These are phyloP conservation scores for Porphyra umbilicalis DNA, from an alignment of 31 red algal genomes.

Conservation along the genomic window DNA sequence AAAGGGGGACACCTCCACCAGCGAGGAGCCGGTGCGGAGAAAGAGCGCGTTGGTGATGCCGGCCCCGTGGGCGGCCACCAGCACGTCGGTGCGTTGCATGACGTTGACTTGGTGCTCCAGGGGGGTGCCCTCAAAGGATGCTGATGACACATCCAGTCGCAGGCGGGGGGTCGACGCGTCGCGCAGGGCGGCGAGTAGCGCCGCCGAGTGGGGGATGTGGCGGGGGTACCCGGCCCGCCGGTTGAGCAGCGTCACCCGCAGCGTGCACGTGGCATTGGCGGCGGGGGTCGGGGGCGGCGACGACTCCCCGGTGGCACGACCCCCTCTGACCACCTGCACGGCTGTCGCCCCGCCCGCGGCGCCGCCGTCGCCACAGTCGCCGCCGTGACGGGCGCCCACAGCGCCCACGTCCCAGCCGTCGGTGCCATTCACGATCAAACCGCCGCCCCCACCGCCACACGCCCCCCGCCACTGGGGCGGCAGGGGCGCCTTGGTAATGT, in stretches of 20 bases:
- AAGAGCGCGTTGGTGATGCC: slow-evolving; percentile 66
- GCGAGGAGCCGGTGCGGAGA: slow-evolving; percentile 37
- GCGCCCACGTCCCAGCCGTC: no score
- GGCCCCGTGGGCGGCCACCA: slow-evolving; percentile 73
- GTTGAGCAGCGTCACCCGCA: background rate
- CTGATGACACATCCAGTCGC: background rate
- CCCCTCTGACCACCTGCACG: no score
- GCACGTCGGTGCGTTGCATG: slow-evolving; percentile 72
- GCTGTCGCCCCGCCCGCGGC: no score
- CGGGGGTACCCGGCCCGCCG: background rate
- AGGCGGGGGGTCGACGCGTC: background rate
- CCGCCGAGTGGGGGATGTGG: background rate
- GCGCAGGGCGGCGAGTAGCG: background rate
- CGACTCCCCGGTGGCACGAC: no score
- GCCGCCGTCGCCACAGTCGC: background rate
- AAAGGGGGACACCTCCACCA: slow-evolving; percentile 77
- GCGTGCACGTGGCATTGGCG: background rate
- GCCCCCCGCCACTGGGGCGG: background rate
- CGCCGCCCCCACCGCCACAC: background rate
- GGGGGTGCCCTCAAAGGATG: slow-evolving; percentile 66
- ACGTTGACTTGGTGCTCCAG: slow-evolving; percentile 62
- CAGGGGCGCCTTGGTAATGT: background rate
- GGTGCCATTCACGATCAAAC: no score
- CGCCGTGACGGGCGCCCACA: no score
- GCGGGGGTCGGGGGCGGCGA: no score